These are phyloP conservation scores for Dothideomycetidae sp. DNA, from an alignment of 2,329 filamentous ascomycete genomes.

Conservation along the genomic window DNA sequence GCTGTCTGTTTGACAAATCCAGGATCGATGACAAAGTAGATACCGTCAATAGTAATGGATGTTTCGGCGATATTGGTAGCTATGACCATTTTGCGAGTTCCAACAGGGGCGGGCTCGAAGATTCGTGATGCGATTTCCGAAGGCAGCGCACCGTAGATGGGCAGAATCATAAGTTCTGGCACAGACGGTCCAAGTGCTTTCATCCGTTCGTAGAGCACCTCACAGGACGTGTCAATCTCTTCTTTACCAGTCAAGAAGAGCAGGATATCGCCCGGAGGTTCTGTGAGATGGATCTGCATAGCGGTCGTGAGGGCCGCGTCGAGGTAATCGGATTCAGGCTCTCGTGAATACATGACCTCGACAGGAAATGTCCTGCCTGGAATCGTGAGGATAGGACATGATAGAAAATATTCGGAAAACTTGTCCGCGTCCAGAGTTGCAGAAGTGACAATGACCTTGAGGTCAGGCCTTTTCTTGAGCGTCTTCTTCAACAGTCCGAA, in stretches of 20 bases:
- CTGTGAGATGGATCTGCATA: conserved; percentile 94
- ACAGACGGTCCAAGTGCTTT: conserved; percentile 83
- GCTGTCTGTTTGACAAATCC: conserved; percentile 97
- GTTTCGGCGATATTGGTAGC: conserved; percentile 98
- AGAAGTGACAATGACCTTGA: conserved; percentile 93
- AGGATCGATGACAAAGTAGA: conserved; percentile 93
- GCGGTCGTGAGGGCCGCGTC: conserved; percentile 90
- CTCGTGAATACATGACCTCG: conserved; percentile 85
- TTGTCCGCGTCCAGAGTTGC: conserved; percentile 95
- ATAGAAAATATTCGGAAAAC: conserved; percentile 91
- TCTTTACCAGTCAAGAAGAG: conserved; percentile 94
- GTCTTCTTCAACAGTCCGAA: conserved; percentile 94
- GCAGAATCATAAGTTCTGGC: conserved; percentile 81
- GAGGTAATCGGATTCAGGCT: conserved; percentile 90
- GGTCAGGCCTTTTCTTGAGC: conserved; percentile 65
- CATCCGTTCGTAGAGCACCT: conserved; percentile 90
- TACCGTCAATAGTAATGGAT: conserved; percentile 92
- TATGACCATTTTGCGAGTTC: conserved; percentile 84
- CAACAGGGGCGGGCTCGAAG: conserved; percentile 81
- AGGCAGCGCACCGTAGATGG: conserved; percentile 89
- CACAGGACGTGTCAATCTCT: conserved; percentile 90
- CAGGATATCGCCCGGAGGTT: conserved; percentile 86
- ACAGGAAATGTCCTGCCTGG: conserved; percentile 91
- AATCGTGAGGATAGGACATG: conserved; percentile 92
- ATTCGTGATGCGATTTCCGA: conserved; percentile 89